Conservation (phyloP, 2,329 filamentous ascomycete species). For the Sordariomycetes sp. region DNA sequence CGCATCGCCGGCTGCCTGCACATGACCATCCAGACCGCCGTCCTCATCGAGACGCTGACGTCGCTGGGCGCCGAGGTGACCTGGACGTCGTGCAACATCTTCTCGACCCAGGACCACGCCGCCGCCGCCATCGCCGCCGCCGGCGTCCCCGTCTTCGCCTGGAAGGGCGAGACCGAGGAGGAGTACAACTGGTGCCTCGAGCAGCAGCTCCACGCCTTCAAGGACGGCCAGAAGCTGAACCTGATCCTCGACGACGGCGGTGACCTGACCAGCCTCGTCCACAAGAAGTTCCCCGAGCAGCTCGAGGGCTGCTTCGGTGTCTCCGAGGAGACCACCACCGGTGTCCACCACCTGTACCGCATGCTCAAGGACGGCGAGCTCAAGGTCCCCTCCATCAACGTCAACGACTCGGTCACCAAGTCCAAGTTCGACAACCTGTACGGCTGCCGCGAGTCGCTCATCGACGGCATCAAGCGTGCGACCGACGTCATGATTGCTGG, state of each 20-base stretch:
- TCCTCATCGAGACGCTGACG: slow-evolving; percentile 96
- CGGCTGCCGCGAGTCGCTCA: slow-evolving; percentile 96
- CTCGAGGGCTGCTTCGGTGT: slow-evolving; percentile 97
- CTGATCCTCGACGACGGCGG: slow-evolving; percentile 98
- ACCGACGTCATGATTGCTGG: slow-evolving; percentile 99
- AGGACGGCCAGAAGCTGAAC: slow-evolving; percentile 93
- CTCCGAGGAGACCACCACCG: slow-evolving; percentile 98
- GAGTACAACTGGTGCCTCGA: slow-evolving; percentile 99
- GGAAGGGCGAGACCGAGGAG: slow-evolving; percentile 93
- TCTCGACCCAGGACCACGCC: slow-evolving; percentile 97
- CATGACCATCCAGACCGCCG: slow-evolving; percentile 99
- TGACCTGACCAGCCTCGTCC: slow-evolving; percentile 90
- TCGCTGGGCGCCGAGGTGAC: slow-evolving; percentile 95
- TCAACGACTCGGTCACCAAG: slow-evolving; percentile 99
- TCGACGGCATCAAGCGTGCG: slow-evolving; percentile 99
- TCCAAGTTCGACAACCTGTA: slow-evolving; percentile 99
- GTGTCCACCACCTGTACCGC: slow-evolving; percentile 98
- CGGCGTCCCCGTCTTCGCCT: slow-evolving; percentile 76
- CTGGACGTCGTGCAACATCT: slow-evolving; percentile 99
- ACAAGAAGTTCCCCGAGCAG: slow-evolving; percentile 97
- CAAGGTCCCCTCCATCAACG: slow-evolving; percentile 92
- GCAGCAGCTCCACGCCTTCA: slow-evolving; percentile 96
- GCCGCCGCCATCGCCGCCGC: slow-evolving; percentile 92
- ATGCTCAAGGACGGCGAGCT: slow-evolving; percentile 90
- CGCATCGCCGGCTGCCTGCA: slow-evolving; percentile 96